Conservation (phyloP, 192 early-diverging fungal species). For the Entophlyctis luteolus region DNA sequence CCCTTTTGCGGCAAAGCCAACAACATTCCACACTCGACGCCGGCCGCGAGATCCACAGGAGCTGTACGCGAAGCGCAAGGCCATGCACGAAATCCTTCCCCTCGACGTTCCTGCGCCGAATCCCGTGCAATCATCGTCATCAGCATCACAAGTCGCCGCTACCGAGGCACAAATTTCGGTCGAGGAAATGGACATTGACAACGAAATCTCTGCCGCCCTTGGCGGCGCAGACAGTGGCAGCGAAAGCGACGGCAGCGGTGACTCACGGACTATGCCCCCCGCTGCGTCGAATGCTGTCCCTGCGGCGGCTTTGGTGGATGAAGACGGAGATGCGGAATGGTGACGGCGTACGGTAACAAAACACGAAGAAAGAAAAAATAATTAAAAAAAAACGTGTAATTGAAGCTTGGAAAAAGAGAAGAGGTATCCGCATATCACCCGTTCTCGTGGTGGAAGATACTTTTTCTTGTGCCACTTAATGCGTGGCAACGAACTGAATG, state of each 20-base stretch:
- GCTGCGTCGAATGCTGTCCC: background rate
- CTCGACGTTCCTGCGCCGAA: background rate
- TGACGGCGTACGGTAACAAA: no score
- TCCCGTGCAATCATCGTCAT: background rate
- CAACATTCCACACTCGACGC: background rate
- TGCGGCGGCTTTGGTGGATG: conserved; percentile 3
- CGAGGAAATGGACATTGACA: background rate
- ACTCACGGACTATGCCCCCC: background rate
- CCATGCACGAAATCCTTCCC: conserved; percentile 11
- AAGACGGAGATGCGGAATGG: conserved; percentile 28
- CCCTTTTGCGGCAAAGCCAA: background rate
- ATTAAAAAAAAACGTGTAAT: no score
- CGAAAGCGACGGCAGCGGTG: background rate
- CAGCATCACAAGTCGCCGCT: background rate
- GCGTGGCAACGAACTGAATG: no score
- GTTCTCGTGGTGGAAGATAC: no score
- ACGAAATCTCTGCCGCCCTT: background rate
- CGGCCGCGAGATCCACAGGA: conserved; percentile 3
- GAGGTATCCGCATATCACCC: no score
- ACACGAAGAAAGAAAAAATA: no score
- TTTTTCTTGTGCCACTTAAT: no score
- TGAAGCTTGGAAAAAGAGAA: no score
- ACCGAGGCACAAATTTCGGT: background rate
- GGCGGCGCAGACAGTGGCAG: background rate
- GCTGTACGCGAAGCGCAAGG: background rate